Conservation (phyloP, 495 filamentous ascomycete genomes). For the Hyaloscypha hepaticicola region DNA sequence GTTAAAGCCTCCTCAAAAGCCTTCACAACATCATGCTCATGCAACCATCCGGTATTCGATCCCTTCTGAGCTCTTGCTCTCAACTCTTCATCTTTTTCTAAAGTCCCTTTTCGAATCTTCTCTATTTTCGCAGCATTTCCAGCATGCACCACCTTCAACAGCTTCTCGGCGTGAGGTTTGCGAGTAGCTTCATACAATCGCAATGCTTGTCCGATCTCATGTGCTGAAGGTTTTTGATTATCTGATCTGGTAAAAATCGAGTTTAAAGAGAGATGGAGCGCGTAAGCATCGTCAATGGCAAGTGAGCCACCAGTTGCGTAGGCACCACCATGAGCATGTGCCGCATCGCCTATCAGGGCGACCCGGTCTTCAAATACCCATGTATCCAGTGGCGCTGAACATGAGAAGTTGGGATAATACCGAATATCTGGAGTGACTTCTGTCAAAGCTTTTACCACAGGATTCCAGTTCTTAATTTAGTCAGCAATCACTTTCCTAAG, state of each 20-base stretch:
- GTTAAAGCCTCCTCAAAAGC: slow-evolving; percentile 33
- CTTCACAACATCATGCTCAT: slow-evolving; percentile 47
- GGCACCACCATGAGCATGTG: slow-evolving; percentile 51
- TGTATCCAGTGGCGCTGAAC: slow-evolving; percentile 36
- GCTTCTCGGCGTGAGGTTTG: slow-evolving; percentile 41
- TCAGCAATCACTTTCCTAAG: neutral
- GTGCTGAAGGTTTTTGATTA: slow-evolving; percentile 21
- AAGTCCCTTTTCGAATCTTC: slow-evolving; percentile 16
- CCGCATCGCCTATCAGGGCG: slow-evolving; percentile 48
- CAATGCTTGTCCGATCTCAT: slow-evolving; percentile 36
- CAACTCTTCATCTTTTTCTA: slow-evolving; percentile 39
- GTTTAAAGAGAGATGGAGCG: slow-evolving; percentile 30
- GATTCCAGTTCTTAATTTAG: slow-evolving; percentile 43
- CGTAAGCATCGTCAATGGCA: slow-evolving; percentile 49
- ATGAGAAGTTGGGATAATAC: slow-evolving; percentile 46
- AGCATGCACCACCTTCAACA: slow-evolving; percentile 41
- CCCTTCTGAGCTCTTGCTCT: slow-evolving; percentile 37
- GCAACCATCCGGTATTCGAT: slow-evolving; percentile 41
- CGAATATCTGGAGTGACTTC: slow-evolving; percentile 44
- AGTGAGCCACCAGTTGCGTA: slow-evolving; percentile 51
- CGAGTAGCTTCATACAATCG: slow-evolving; percentile 38
- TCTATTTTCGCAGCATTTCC: slow-evolving; percentile 35
- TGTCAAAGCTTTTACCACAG: slow-evolving; percentile 40
- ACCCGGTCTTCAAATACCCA: slow-evolving; percentile 44
- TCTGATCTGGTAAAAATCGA: slow-evolving; percentile 30